phyloP scores from a whole-genome alignment of 345 rosid species.

The Bruguiera sexangula region DNA sequence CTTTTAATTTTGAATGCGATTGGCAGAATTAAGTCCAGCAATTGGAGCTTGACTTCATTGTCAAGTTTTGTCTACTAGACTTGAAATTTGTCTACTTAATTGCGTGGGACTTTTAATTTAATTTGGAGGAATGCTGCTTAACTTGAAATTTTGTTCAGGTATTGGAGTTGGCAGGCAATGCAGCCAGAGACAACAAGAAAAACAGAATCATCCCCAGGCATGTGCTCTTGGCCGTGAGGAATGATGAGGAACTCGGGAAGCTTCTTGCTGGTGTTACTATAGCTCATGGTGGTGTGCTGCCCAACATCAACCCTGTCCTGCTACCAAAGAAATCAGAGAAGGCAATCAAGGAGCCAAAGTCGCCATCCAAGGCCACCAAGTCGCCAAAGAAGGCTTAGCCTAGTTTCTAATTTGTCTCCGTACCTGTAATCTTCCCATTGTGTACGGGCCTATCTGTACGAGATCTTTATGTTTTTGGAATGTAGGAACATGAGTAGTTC shows the following conservation, averaged over 20 bases:
- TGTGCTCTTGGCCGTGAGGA: constrained; percentile 37
- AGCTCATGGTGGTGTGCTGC: constrained; percentile 43
- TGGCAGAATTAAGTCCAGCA: no score
- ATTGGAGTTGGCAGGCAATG: constrained; percentile 41
- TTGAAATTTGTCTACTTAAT: no score
- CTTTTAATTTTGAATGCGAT: no score
- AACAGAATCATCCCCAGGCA: constrained; percentile 42
- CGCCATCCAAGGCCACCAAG: constrained; percentile 37
- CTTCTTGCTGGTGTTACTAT: constrained; percentile 43
- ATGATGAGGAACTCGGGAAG: constrained; percentile 42
- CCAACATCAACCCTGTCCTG: constrained; percentile 40
- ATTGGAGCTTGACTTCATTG: no score
- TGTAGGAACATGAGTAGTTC: background rate
- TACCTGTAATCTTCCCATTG: background rate
- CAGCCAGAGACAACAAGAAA: constrained; percentile 46
- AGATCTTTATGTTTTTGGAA: background rate
- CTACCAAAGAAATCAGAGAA: constrained; percentile 40
- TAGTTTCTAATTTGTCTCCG: no score
- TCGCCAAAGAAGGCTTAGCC: constrained; percentile 40
- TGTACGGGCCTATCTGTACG: constrained; percentile 8
- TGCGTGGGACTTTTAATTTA: no score
- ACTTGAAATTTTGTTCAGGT: constrained; percentile 18
- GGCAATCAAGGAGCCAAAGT: constrained; percentile 31
- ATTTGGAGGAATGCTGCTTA: background rate
- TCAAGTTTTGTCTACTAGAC: no score